A percentile compares a stretch with the other conserved stretches of the same genome.
phyloP scores from a whole-genome alignment of 345 rosid genomes.

The Bruguiera gymnorhiza region DNA sequence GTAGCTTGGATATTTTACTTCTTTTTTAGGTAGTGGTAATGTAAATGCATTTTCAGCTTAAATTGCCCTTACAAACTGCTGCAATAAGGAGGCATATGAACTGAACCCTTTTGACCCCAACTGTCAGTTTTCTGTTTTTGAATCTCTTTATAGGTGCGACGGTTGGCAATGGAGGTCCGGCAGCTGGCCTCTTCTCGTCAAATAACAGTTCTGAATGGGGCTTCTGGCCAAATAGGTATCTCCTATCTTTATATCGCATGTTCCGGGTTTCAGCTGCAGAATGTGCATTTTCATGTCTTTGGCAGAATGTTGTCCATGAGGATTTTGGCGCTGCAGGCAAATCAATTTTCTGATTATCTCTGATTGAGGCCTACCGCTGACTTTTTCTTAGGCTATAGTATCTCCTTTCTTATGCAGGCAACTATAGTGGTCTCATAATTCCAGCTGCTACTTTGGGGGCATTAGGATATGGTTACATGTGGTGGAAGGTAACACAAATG shows the following conservation, averaged over 20 bases:
- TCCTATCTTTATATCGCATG: neutral
- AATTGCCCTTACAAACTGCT: neutral
- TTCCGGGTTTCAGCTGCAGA: no score
- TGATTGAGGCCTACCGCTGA: neutral
- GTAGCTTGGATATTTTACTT: neutral
- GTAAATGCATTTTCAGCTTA: neutral
- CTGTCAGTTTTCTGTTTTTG: neutral
- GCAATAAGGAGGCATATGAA: neutral
- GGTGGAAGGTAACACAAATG: conserved; percentile 79
- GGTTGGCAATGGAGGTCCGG: conserved; percentile 64
- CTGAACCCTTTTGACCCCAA: neutral
- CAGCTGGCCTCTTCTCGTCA: conserved; percentile 61
- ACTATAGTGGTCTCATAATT: conserved; percentile 45
- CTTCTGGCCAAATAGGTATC: conserved; percentile 46
- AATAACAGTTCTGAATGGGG: conserved; percentile 76
- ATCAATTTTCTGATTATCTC: neutral
- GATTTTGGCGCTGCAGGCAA: neutral
- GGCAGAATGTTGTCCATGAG: neutral
- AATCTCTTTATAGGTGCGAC: conserved; percentile 43
- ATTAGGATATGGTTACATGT: conserved; percentile 95
- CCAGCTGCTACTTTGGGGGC: conserved; percentile 87
- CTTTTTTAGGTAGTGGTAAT: neutral
- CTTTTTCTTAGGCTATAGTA: neutral
- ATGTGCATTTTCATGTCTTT: neutral
- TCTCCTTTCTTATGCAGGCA: conserved; percentile 40